These are phyloP conservation scores for Crithidia thermophila DNA, from an alignment of 208 protist genomes.

Conservation along the genomic window DNA sequence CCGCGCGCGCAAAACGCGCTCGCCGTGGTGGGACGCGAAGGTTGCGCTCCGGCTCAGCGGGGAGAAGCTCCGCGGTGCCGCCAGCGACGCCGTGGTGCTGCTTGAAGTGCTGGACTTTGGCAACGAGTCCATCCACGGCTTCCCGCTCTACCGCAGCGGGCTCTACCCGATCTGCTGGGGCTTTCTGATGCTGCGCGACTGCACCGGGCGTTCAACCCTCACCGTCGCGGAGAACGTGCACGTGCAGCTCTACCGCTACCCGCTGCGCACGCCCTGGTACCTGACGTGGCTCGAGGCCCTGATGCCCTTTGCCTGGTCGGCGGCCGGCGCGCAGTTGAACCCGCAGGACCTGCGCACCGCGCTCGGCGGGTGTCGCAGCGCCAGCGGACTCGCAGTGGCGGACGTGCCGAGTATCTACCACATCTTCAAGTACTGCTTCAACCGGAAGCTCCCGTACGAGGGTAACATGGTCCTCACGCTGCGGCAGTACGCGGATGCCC, in stretches of 20 bases:
- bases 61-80: conserved; percentile 12
- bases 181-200: conserved; percentile 71
- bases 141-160: conserved; percentile 40
- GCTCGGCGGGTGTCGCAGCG: conserved; percentile 1
- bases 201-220: conserved; percentile 41
- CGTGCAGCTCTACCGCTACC: conserved; percentile 82
- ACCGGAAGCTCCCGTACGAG: conserved; percentile 67
- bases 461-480: conserved; percentile 40
- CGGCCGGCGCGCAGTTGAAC: conserved; percentile 25
- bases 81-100: conserved; percentile 53
- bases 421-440: conserved; percentile 45
- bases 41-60: conserved; percentile 43
- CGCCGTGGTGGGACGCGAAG: conserved; percentile 77
- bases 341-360: conserved; percentile 9
- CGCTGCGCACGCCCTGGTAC: conserved; percentile 59
- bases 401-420: conserved; percentile 45
- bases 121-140: conserved; percentile 67
- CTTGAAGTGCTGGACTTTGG: conserved; percentile 85
- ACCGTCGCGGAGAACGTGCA: conserved; percentile 35
- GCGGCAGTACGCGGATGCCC: conserved; percentile 14
- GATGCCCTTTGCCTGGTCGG: conserved; percentile 39
- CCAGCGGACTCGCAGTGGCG: not conserved
- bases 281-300: conserved; percentile 44
- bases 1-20: conserved; percentile 49
- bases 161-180: conserved; percentile 86